Base-by-base conservation (phyloP, 257 asterid genomes). In the Catharanthus roseus region DNA sequence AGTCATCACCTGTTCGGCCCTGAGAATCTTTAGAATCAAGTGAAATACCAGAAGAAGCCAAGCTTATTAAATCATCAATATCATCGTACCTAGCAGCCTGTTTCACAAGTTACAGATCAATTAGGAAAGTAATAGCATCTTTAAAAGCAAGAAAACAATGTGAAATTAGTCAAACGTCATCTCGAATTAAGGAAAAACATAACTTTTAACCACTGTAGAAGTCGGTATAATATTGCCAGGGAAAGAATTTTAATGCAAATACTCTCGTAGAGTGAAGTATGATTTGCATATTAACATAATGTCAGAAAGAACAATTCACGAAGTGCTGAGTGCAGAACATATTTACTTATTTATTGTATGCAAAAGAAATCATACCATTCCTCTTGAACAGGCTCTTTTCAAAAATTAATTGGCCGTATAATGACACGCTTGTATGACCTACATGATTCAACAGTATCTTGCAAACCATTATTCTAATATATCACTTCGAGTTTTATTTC, bases 31-130 rank as follows among this genome's bases (percentile, higher is more conserved):
- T 88, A 21, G 93, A 84, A 83, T 86, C 80, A 53, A 90, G 77
- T 68, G 96, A 76, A 74, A 87, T 81, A 28, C 97, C 96, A 63
- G 77, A 39, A 51, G 93, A 79, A 64, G 83, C 86, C 72, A 90
- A 72, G 81, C 81, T 80, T 72, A 6, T 77, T 72, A 90, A 69
- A 77, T 86, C 93, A 29, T 90, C 96, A 38, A 88, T 74, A 77
- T 90, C 97, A 81, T 80, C 80, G 80, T 84, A 90, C 54, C 97
- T 84, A 71, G 97, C 97, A 80, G 97, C 96, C 97, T 90, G 84
- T 78, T 80, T 13, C 74, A 34, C 29, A 58, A 42, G 29, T 38
- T 18, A 58, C 11, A 75, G 18, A 54, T 41, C 33, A 65, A 53
- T 42, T 64, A 50, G 33, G 21, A 57, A 65, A 36, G 24, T 21